These are phyloP conservation scores for Vanrija sp. DNA, from an alignment of 1,284 basidiomycete genomes.

Conservation along the genomic window DNA sequence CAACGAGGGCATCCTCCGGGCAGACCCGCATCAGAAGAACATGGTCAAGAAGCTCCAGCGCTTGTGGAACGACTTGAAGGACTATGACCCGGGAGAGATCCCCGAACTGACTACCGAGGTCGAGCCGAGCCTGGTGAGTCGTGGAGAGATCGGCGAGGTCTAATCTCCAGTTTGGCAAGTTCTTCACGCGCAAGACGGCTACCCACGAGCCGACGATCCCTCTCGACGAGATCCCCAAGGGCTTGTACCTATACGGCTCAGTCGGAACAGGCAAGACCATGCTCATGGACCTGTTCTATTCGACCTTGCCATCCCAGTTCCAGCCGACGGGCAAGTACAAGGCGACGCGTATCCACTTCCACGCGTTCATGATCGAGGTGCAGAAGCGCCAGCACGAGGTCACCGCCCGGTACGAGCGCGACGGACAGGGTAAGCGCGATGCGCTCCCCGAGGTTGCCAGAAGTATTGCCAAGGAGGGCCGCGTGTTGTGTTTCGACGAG, in stretches of 20 bases:
- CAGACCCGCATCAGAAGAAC: conserved; percentile 76
- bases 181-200: conserved; percentile 54
- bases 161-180: conserved; percentile 56
- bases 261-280: conserved; percentile 94
- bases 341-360: conserved; percentile 90
- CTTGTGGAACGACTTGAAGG: conserved; percentile 67
- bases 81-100: conserved; percentile 67
- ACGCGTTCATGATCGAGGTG: conserved; percentile 98
- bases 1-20: conserved; percentile 62
- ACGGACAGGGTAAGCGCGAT: conserved; percentile 60
- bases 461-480: conserved; percentile 79
- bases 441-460: conserved; percentile 83
- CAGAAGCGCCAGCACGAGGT: conserved; percentile 69
- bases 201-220: conserved; percentile 44
- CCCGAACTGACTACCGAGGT: conserved; percentile 49
- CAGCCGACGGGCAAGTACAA: conserved; percentile 39
- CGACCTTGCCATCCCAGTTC: conserved; percentile 73
- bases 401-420: conserved; percentile 57
- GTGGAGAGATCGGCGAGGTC: conserved; percentile 2
- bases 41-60: conserved; percentile 79
- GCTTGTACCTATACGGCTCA: conserved; percentile 94
- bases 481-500: conserved; percentile 94
- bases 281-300: conserved; percentile 98
- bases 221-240: conserved; percentile 64
- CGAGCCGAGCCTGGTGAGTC: conserved; percentile 30